Percentiles rank a stretch among this genome's conserved stretches.
phyloP scores from a whole-genome alignment of 768 basidiomycete species.

The Lactifluus subvellereus region DNA sequence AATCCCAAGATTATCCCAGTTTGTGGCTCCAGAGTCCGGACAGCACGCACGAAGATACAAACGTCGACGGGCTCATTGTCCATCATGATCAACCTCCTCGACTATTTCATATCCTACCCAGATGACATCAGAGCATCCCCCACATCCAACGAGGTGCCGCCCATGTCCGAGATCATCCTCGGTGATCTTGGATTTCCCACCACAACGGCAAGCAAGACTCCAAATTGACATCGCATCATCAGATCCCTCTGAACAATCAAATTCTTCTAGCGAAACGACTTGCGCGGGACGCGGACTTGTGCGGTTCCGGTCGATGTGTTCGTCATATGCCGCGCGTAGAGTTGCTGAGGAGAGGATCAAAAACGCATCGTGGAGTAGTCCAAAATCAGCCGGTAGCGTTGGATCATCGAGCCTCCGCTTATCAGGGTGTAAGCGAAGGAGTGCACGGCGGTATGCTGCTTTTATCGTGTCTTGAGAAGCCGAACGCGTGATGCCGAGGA shows the following conservation, averaged over 20 bases:
- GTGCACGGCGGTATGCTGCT: slow-evolving; percentile 59
- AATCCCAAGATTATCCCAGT: too few species aligned
- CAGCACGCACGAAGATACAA: background rate
- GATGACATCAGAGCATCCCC: slow-evolving; percentile 71
- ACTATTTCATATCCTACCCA: slow-evolving; percentile 79
- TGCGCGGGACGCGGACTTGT: slow-evolving; percentile 63
- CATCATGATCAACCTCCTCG: slow-evolving; percentile 25
- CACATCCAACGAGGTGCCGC: slow-evolving; percentile 67
- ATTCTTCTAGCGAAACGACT: slow-evolving; percentile 73
- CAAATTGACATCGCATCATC: slow-evolving; percentile 38
- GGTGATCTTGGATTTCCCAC: slow-evolving; percentile 55
- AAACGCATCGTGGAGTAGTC: slow-evolving; percentile 63
- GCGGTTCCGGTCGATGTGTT: slow-evolving; percentile 16
- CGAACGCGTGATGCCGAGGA: slow-evolving; percentile 48
- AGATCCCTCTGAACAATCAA: slow-evolving; percentile 34
- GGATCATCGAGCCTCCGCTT: slow-evolving; percentile 31
- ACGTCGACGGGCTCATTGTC: background rate
- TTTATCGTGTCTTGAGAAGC: slow-evolving; percentile 56
- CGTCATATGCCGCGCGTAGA: slow-evolving; percentile 50
- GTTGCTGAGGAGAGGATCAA: slow-evolving; percentile 47
- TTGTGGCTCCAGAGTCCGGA: background rate
- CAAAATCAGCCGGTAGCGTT: slow-evolving; percentile 34
- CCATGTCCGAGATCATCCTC: slow-evolving; percentile 59
- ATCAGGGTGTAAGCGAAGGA: slow-evolving; percentile 64
- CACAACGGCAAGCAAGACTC: slow-evolving; percentile 67